Conservation (phyloP, 73 alveolate genomes). For the Tetrahymena malaccensis region DNA sequence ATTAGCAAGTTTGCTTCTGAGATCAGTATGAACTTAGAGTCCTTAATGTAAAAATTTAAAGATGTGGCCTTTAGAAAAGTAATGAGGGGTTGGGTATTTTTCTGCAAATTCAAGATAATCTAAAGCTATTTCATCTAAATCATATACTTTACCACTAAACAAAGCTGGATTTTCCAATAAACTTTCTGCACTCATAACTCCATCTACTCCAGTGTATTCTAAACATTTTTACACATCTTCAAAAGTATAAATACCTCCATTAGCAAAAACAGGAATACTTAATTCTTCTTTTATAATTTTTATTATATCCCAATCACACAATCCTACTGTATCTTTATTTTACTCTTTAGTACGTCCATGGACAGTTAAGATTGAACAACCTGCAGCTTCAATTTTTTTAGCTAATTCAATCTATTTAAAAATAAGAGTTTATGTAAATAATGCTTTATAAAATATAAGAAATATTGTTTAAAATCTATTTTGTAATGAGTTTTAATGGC, state of each 20-base stretch:
- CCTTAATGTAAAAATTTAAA: slow-evolving; percentile 26
- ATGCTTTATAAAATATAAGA: too few species aligned
- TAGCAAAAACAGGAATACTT: slow-evolving; percentile 92
- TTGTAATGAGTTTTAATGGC: too few species aligned
- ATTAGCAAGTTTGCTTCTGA: slow-evolving; percentile 22
- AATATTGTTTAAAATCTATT: too few species aligned
- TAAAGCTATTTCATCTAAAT: slow-evolving; percentile 24
- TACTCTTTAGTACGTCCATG: slow-evolving; percentile 84
- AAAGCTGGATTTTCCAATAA: slow-evolving; percentile 60
- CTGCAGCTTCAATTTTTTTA: slow-evolving; percentile 70
- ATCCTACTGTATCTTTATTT: slow-evolving; percentile 61
- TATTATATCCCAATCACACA: slow-evolving; percentile 85
- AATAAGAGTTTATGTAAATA: background rate
- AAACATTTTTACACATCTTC: slow-evolving; percentile 82
- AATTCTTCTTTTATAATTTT: slow-evolving; percentile 74
- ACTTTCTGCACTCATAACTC: slow-evolving; percentile 87
- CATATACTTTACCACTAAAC: slow-evolving; percentile 35
- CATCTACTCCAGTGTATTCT: slow-evolving; percentile 90
- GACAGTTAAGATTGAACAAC: slow-evolving; percentile 66
- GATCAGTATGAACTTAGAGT: slow-evolving; percentile 10
- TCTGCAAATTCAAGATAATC: slow-evolving; percentile 28
- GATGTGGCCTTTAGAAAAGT: slow-evolving; percentile 18
- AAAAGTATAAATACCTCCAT: slow-evolving; percentile 90
- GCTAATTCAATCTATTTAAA: slow-evolving; percentile 55
- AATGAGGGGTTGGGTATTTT: background rate